Base-by-base conservation (phyloP, 2,329 filamentous ascomycete genomes). In the Trichoderma sp. region DNA sequence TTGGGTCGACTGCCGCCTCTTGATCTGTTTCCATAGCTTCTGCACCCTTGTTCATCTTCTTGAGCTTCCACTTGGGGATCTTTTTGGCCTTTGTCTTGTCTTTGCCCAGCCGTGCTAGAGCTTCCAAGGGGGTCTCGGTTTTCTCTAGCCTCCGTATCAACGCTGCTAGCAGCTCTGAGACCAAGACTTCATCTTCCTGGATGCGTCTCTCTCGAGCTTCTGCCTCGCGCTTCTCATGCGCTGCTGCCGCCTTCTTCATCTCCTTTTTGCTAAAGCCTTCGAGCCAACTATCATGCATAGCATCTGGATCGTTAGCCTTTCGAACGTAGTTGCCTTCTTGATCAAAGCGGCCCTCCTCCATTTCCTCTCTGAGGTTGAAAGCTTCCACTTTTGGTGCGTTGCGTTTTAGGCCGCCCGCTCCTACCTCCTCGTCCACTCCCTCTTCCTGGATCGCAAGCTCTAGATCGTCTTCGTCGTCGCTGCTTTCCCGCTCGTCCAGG, bases 361-460 rank as follows among this genome's bases (percentile, higher is more conserved):
- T 91, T 81, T 99, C 96, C 13, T 88, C 85, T 72, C 89, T 90
- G 86, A 99, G 93, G 79, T 99, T 98, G 86, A 99, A 99, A 3
- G 95, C 95, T 80, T 98, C 96, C 6, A 99, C 87, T 80, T 96
- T 93, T 2, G 96, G 96, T 2, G 96, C 96, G 80, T 98, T 94
- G 77, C 91, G 93, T 84, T 98, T 98, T 76, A 97, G 92, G 2
- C 93, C 92, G 15, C 96, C 96, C 1, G 93, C 91, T 2, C 96
- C 96, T 6, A 99, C 86, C 80, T 99, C 96, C 69, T 95, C 92
- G 75, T 98, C 96, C 17, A 97, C 79, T 20, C 90, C 93, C 73
- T 92, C 90, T 74, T 93, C 93, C 39, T 93, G 82, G 62, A 90
- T 90, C 32, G 93, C 94, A 17, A 84, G 78, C 64, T 93, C 91